A percentile compares a stretch with the other conserved stretches of the same genome.
Conservation (phyloP, 495 filamentous ascomycete species). For the Gamarada debralockiae region DNA sequence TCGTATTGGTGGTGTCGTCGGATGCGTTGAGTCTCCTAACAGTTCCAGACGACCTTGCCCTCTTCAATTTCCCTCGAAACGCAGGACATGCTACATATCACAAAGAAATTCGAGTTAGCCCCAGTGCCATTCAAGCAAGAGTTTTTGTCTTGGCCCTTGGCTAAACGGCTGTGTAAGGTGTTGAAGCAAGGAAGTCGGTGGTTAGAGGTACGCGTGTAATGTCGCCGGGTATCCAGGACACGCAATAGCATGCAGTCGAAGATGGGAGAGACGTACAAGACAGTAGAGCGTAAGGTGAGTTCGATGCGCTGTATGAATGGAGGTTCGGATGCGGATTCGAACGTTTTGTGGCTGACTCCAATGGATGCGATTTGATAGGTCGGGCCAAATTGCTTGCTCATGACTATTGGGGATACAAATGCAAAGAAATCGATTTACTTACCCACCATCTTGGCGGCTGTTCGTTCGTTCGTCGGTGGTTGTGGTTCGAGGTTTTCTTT, state of each 20-base stretch:
- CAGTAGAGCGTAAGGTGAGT: too few species aligned
- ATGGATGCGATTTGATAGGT: not conserved
- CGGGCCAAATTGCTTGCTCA: not conserved
- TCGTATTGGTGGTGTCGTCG: conserved; percentile 2
- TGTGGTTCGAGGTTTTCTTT: not conserved
- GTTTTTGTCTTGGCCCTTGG: conserved; percentile 20
- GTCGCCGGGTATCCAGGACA: not conserved
- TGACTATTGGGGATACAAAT: not conserved
- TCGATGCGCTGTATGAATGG: not conserved
- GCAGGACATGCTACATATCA: conserved; percentile 21
- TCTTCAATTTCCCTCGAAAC: conserved; percentile 14
- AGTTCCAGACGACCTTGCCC: conserved; percentile 1
- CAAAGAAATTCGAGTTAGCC: conserved; percentile 14
- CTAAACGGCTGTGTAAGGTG: conserved; percentile 14
- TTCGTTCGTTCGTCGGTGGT: not conserved
- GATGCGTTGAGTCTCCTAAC: not conserved
- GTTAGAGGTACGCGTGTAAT: not conserved
- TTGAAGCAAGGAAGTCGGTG: not conserved
- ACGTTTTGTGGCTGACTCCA: not conserved
- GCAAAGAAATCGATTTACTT: conserved; percentile 15
- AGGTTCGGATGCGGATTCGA: not conserved
- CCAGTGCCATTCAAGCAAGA: conserved; percentile 3
- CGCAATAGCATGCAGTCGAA: not conserved
- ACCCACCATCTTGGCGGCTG: conserved; percentile 22
- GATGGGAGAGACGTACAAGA: not conserved